Evolutionary conservation across 2,329 filamentous ascomycete genomes (phyloP), one percentile per base, ranked within the genome.

Genomic region (Neopestalotiopsis clavispora): DNA sequence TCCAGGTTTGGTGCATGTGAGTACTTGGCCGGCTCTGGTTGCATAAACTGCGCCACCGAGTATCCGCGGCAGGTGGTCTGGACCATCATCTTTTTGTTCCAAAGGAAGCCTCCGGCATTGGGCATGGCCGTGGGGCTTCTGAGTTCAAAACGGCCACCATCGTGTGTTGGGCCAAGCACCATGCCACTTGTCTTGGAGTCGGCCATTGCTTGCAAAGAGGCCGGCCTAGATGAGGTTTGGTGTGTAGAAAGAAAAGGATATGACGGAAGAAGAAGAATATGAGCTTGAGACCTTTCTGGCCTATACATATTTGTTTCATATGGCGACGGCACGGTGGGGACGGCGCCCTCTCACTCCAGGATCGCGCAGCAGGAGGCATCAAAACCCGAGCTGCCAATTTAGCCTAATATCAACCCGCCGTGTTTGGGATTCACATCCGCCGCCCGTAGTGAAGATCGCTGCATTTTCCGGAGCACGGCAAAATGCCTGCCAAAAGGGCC

Each of bases 71-170:
- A 88, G 67, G 86, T 88, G 61, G 86, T 80, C 74, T 88, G 86
- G 69, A 89, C 86, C 86, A 89, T 89, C 86, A 89, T 89, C 77
- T 82, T 84, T 76, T 87, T 85, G 72, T 89, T 89, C 87, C 87
- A 89, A 12, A 89, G 80, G 74, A 89, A 89, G 66, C 83, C 85
- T 64, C 82, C 84, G 3, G 86, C 85, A 76, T 87, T 85, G 65
- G 86, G 86, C 82, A 89, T 79, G 56, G 84, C 85, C 30, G 85
- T 87, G n/a, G 86, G 84, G 75, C 83, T 86, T 64, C 79, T 81
- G 71, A 89, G 83, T 75, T 88, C 86, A 76, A 87, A 89, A 71
- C 86, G 86, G 62, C 83, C 80, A 66, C 86, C 86, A 76, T 85
- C 77, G 32, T 83, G 75, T 6, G 84, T 84, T 77, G 79, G 66